Evolutionary conservation across 2,329 filamentous ascomycete genomes (phyloP).

Genomic region (Fusarium subglutinans): DNA sequence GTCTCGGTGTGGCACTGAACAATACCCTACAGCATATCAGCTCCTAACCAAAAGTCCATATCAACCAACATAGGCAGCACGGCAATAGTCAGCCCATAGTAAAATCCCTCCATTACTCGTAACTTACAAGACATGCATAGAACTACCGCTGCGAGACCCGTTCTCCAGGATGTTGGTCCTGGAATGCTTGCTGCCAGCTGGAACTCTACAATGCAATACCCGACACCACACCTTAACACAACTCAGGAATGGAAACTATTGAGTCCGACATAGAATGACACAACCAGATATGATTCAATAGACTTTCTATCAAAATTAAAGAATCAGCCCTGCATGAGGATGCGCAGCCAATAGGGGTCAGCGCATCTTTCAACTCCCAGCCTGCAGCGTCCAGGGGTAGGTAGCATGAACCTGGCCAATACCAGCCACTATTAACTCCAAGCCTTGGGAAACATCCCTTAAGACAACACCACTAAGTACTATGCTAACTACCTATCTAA

Average conservation of each 20-base stretch:
- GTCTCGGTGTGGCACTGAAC: background rate
- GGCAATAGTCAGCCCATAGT: background rate
- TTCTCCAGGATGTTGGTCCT: slow-evolving; percentile 17
- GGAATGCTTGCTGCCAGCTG: slow-evolving; percentile 15
- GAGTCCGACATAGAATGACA: slow-evolving; percentile 7
- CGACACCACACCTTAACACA: slow-evolving; percentile 14
- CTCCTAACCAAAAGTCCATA: background rate
- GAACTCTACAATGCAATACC: background rate
- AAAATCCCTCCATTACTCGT: background rate
- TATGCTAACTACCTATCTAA: background rate
- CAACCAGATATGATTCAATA: background rate
- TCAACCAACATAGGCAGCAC: background rate
- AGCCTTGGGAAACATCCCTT: slow-evolving; percentile 10
- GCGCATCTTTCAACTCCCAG: slow-evolving; percentile 5
- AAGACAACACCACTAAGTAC: background rate
- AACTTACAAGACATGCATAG: slow-evolving; percentile 11
- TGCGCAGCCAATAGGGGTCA: background rate
- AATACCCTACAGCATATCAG: background rate
- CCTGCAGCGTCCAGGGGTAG: slow-evolving; percentile 27
- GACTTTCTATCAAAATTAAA: background rate
- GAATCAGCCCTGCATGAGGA: background rate
- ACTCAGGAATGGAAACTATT: slow-evolving; percentile 19
- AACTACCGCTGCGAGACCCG: slow-evolving; percentile 3
- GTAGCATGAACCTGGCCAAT: slow-evolving; percentile 14
- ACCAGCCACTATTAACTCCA: background rate